Base-by-base conservation (phyloP, 768 basidiomycete species). In the Tricholoma sp. region DNA sequence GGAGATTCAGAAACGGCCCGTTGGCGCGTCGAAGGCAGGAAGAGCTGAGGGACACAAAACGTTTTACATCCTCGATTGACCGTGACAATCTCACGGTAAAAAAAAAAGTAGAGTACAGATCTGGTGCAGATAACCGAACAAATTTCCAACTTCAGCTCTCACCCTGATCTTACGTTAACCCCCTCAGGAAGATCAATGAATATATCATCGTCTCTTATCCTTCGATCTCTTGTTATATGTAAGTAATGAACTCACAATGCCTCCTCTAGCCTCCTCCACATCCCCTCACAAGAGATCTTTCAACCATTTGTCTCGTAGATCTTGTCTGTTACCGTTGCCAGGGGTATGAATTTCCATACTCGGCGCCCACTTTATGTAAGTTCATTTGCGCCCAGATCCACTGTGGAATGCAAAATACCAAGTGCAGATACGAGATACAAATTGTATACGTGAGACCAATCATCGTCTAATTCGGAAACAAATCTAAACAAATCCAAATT, bases 81-180 rank as follows among this genome's bases (percentile, higher is more conserved):
- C n/a, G n/a, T n/a, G n/a, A 39, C 41, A 53, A 56, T 63, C 62
- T 63, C 62, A 61, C 62, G 62, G 50, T 59, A 53, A 53, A 57
- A 54, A 32, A 52, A 51, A 51, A 31, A 13, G 12, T 18, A 34
- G 18, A 8, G 17, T 10, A 10, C 20, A 52, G 36, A 52, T 52
- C 51, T 17, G 10, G 31, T n/a, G 11, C 18, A 34, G 32, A 51
- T 51, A 51, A 34, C 31, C 50, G 50, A 51, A 20, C 32, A 33
- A 28, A n/a, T 45, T 24, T 28, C 28, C 24, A 41, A 6, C 4
- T 41, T 17, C 2, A 12, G 5, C 12, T 6, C 17, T 41, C 13
- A 28, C 44, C 44, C 44, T 45, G 44, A 45, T 4, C 44, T 45
- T 45, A 45, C 44, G 44, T 45, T 24, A 24, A 24, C 20, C 12